Conservation (phyloP, 305 asterid genomes). For the Fraxinus velutina region DNA sequence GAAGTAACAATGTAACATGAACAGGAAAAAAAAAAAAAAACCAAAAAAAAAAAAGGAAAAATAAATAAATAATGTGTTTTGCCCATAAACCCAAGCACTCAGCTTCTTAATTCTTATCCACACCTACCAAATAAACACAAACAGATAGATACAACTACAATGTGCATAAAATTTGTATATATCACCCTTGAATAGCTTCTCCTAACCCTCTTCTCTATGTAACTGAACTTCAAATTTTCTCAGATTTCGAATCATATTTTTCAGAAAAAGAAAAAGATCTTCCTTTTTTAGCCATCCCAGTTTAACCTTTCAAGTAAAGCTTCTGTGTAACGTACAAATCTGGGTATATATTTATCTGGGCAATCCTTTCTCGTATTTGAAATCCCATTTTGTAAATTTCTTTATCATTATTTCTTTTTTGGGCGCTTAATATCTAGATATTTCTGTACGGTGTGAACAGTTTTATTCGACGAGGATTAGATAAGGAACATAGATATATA, state of each 20-base stretch:
- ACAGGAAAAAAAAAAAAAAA: too few relatives aligned
- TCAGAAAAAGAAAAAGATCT: not conserved
- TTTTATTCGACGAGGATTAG: not conserved
- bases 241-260: not conserved
- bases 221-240: not conserved
- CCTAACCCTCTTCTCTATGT: not conserved
- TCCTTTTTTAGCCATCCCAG: not conserved
- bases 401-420: not conserved
- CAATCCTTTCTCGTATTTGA: not conserved
- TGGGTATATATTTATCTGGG: not conserved
- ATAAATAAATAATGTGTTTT: not conserved
- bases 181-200: not conserved
- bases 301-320: not conserved
- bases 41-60: not conserved
- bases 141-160: not conserved
- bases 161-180: not conserved
- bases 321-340: not conserved
- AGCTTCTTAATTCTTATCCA: not conserved
- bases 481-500: not conserved
- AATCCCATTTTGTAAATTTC: not conserved
- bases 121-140: not conserved
- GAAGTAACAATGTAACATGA: too few relatives aligned
- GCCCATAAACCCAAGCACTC: not conserved
- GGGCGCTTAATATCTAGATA: not conserved
- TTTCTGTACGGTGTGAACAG: not conserved